Conservation (phyloP, 306 rosid species). For the Boehmeria nivea region DNA sequence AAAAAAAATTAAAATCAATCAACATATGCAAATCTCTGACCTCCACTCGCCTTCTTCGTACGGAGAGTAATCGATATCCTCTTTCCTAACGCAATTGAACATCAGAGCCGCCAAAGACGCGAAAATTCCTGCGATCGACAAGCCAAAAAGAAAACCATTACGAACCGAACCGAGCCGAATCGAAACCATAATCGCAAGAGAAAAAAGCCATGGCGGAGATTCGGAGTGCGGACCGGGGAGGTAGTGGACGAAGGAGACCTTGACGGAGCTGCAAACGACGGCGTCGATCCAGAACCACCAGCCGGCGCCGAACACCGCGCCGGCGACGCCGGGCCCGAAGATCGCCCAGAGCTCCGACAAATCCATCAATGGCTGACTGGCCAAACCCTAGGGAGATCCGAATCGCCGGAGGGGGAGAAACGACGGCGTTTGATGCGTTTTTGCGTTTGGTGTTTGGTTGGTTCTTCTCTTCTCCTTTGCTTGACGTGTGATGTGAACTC, state of each 20-base stretch:
- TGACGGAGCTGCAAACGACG: constrained; percentile 81
- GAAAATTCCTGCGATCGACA: constrained; percentile 53
- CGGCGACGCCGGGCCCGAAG: constrained; percentile 93
- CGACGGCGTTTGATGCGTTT: no score
- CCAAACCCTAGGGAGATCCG: no score
- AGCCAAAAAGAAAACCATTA: constrained; percentile 6
- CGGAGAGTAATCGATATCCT: constrained; percentile 93
- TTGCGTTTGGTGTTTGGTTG: no score
- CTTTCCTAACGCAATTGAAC: constrained; percentile 98
- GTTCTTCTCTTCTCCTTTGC: no score
- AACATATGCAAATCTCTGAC: constrained; percentile 24
- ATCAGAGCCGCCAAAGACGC: constrained; percentile 92
- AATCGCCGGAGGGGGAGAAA: no score
- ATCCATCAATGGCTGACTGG: constrained; percentile 39
- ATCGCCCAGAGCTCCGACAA: constrained; percentile 82
- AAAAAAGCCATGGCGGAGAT: not conserved
- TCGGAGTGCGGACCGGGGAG: constrained; percentile 66
- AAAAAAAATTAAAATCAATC: not conserved
- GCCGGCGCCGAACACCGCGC: constrained; percentile 85
- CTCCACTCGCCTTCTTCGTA: constrained; percentile 99
- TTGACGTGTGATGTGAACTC: no score
- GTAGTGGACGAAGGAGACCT: constrained; percentile 81
- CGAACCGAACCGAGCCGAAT: constrained; percentile 6
- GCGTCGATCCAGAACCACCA: constrained; percentile 99
- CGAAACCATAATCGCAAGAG: constrained; percentile 35